Evolutionary conservation across 2,329 filamentous ascomycete genomes (phyloP).

Genomic region (Clarireedia homoeocarpa): DNA sequence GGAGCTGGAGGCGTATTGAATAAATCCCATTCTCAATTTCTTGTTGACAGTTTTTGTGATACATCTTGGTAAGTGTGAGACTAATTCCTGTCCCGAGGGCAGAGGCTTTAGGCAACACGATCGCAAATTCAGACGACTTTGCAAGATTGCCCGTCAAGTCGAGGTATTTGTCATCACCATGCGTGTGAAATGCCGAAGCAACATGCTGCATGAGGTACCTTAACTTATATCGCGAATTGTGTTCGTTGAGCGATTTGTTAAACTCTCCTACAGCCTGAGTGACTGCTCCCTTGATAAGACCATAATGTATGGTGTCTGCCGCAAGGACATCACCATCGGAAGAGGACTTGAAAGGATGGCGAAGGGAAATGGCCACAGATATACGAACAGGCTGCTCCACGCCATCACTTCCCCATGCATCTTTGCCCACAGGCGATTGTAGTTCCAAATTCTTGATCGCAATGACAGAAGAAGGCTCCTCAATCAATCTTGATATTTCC

Average conservation of each 20-base stretch:
- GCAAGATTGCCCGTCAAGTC: neutral
- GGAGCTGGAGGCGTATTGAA: conserved; percentile 33
- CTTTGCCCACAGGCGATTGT: conserved; percentile 24
- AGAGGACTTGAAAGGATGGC: conserved; percentile 47
- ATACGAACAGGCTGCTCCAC: conserved; percentile 54
- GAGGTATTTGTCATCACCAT: neutral
- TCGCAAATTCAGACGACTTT: conserved; percentile 41
- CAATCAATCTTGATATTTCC: neutral
- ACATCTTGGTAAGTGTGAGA: conserved; percentile 37
- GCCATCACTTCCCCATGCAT: conserved; percentile 58
- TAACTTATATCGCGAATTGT: neutral
- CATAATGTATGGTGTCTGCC: conserved; percentile 69
- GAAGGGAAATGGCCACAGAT: conserved; percentile 51
- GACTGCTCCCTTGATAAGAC: conserved; percentile 59
- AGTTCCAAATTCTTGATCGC: neutral
- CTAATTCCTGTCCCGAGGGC: conserved; percentile 52
- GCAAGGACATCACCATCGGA: conserved; percentile 53
- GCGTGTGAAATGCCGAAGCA: neutral
- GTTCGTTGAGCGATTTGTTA: neutral
- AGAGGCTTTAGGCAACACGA: conserved; percentile 60
- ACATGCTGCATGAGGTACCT: neutral
- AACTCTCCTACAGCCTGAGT: conserved; percentile 32
- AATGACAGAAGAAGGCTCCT: neutral
- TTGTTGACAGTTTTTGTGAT: conserved; percentile 15
- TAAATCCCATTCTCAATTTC: neutral